Conservation (phyloP, 1,284 basidiomycete species). For the Agroathelia rolfsii region DNA sequence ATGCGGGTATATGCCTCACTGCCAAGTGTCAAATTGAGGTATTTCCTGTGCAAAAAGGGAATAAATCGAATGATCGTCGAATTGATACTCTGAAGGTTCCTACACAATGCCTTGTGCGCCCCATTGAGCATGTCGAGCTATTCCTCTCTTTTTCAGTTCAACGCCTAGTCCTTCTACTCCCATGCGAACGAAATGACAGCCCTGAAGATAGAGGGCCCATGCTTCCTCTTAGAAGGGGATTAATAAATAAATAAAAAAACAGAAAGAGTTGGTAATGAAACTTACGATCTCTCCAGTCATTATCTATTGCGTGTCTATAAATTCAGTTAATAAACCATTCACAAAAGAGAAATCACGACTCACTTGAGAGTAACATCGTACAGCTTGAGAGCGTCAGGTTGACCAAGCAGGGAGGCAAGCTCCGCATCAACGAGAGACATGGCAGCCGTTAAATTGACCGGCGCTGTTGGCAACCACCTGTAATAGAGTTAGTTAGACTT, state of each 20-base stretch:
- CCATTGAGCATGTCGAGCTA: slow-evolving; percentile 57
- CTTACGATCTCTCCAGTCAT: too few species aligned
- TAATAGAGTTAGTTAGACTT: too few species aligned
- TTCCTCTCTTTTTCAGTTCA: slow-evolving; percentile 55
- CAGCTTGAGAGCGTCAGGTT: slow-evolving; percentile 46
- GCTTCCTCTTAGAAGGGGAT: slow-evolving; percentile 61
- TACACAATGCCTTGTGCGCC: slow-evolving; percentile 64
- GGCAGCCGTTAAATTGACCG: too few species aligned
- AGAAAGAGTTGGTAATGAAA: too few species aligned
- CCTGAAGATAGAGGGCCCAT: slow-evolving; percentile 63
- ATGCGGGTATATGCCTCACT: slow-evolving; percentile 31
- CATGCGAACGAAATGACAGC: slow-evolving; percentile 55
- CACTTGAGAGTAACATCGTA: slow-evolving; percentile 62
- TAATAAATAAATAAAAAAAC: too few species aligned
- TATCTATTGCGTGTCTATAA: too few species aligned
- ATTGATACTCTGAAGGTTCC: slow-evolving; percentile 17
- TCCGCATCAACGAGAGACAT: slow-evolving; percentile 38
- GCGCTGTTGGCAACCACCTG: too few species aligned
- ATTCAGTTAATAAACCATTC: slow-evolving; percentile 4
- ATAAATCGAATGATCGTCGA: neutral
- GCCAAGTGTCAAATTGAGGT: too few species aligned
- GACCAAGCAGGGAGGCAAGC: slow-evolving; percentile 44
- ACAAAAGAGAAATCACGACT: slow-evolving; percentile 11
- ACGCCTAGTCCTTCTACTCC: slow-evolving; percentile 55
- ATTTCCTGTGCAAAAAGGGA: slow-evolving; percentile 25